Conservation (phyloP, 176 grass and related monocot genomes). For the Musa itinerans region DNA sequence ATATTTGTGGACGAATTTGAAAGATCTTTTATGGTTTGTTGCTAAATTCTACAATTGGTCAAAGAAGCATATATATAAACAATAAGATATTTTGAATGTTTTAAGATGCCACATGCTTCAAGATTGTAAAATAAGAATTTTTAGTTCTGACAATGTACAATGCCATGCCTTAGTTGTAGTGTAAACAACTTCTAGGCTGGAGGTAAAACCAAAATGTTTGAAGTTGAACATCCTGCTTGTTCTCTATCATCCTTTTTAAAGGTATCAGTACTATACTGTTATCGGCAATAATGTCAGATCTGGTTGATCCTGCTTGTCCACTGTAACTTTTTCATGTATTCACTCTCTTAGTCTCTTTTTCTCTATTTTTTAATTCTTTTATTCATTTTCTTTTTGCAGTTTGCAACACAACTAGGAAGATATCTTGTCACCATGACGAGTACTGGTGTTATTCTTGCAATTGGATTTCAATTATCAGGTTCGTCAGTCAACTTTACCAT, state of each 20-base stretch:
- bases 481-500: not conserved
- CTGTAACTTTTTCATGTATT: not conserved
- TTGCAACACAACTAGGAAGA: conserved; percentile 64
- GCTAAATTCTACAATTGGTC: too few relatives aligned
- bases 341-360: not conserved
- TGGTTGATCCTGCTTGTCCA: not conserved
- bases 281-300: not conserved
- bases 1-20: too few relatives aligned
- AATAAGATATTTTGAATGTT: too few relatives aligned
- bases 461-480: conserved; percentile 99
- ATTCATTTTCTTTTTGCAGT: conserved; percentile 36
- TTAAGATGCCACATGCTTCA: too few relatives aligned
- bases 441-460: conserved; percentile 64
- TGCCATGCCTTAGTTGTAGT: too few relatives aligned
- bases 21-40: too few relatives aligned
- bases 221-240: too few relatives aligned
- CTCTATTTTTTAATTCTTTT: not conserved
- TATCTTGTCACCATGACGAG: conserved; percentile 93
- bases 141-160: too few relatives aligned
- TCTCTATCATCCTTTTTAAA: not conserved
- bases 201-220: too few relatives aligned
- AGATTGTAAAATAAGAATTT: too few relatives aligned
- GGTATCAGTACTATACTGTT: not conserved
- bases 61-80: too few relatives aligned
- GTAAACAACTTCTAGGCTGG: too few relatives aligned